Base-by-base conservation (phyloP, 176 grass and related monocot species). In the Avena sativa region DNA sequence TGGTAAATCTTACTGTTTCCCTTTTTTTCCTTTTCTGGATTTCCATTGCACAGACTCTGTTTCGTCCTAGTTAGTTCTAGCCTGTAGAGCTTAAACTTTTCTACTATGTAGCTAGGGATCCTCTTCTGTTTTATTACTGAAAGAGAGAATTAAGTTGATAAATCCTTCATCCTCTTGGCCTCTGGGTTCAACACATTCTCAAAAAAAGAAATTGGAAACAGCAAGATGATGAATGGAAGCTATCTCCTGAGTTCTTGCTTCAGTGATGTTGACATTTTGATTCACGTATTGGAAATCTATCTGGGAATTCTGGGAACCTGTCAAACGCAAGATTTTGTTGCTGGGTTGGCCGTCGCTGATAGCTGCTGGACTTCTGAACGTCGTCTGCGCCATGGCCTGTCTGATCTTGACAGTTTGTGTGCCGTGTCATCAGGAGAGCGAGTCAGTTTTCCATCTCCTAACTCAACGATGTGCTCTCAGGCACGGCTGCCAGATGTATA, bases 211-310 rank as follows among this genome's bases (percentile, higher is more conserved):
- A 50, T 10, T 1, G 10, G 36, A 80, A 36, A 34, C 36, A 36
- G 76, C 6, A 16, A 23, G 23, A 66, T 40, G 49, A n/a, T 43
- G 34, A 44, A 77, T 58, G 69, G 36, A 38, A 73, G 47, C 43
- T 52, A 46, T 62, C 44, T 65, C 15, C 48, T 56, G 10, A 28
- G 43, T 44, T 79, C 58, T 21, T 46, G 10, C 48, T 59, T 59
- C 60, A 69, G 78, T 48, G 51, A 11, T 52, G 36, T 40, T 47
- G 79, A 62, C 52, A 86, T 2, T 50, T 40, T 49, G 25, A 86
- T 1, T 80, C 11, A 40, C 20, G 58, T 10, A 48, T 48, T 10
- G 47, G 10, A 48, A 11, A 48, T 48, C 47, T 48, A 48, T 48
- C 47, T 48, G 1, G 47, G 47, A 48, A 48, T 48, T 9, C 9